Evolutionary conservation across 176 grass and related monocot species (phyloP), one percentile per base, ranked within the genome.

Genomic region (Carex parvula): DNA sequence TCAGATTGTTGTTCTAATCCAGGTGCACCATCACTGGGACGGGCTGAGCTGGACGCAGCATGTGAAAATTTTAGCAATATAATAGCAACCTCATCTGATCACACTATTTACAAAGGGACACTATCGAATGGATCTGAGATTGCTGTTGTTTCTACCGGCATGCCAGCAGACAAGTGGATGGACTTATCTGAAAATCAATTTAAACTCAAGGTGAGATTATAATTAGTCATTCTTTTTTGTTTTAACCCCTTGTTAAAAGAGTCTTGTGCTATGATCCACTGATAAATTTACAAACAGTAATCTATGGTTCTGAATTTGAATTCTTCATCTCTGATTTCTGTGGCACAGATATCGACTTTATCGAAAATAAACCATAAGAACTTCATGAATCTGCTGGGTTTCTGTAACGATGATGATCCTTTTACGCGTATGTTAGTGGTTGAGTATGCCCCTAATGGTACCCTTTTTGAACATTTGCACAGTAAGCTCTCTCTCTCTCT

Each of bases 341-440:
- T 78, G 24, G 18, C 13, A 57, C 92, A 97, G 94, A 90, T 94
- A 41, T 85, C 85, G 0, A 69, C 37, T 44, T 68, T 97, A 22
- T 97, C 94, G 30, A 92, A 86, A 84, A 79, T 97, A 91, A 94
- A 97, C 82, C 94, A 97, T 30, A 92, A 88, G 81, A 94, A 97
- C 84, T 91, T 92, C 76, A 91, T 97, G 92, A 94, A 92, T 85
- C 86, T 97, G 8, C 86, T 97, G 0, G 94, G 92, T n/a, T 91
- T 88, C 75, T 92, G 94, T 22, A n/a, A 81, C 10, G 88, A 83
- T 8, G 86, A 91, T 5, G 83, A 88, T 42, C 96, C 91, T 3
- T 95, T 98, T 65, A 93, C 91, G 26, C 87, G 93, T 42, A 98
- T 98, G 93, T 80, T 98, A 87, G 88, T 90, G 20, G 91, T 98